Evolutionary conservation across 306 rosid species (phyloP).

Genomic region (Prunus persica): Prunus_persica_NCBIv2 NC_034011.1:19178501-19179000

Average conservation of each 20-base stretch:
- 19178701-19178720: neutral
- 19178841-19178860: too few species aligned
- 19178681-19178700: neutral
- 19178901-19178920: neutral
- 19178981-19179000: neutral
- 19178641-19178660: neutral
- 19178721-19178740: too few species aligned
- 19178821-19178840: too few species aligned
- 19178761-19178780: too few species aligned
- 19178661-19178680: neutral
- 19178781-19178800: too few species aligned
- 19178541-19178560: neutral
- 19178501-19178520: neutral
- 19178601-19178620: neutral
- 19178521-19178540: neutral
- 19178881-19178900: neutral
- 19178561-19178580: neutral
- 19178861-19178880: too few species aligned
- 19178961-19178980: neutral
- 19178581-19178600: neutral
- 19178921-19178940: neutral
- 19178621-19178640: neutral
- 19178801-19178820: too few species aligned
- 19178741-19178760: too few species aligned
- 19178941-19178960: neutral